Percentiles rank a stretch among this genome's conserved stretches.
Evolutionary conservation across 768 basidiomycete genomes (phyloP).

Genomic region (Trametes sanguinea): DNA sequence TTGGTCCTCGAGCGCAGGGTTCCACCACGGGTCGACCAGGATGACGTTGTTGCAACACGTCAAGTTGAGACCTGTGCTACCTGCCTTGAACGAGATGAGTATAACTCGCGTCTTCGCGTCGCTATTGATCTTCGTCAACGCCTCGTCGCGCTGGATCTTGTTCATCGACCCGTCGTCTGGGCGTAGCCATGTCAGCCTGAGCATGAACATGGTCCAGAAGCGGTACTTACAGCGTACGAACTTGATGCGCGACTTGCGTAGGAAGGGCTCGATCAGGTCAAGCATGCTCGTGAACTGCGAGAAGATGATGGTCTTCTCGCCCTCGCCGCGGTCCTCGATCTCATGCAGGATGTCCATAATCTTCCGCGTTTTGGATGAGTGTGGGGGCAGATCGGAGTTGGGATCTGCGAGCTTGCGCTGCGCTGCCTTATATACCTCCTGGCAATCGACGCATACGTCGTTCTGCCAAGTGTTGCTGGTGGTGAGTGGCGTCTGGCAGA

Average conservation of each 20-base stretch:
- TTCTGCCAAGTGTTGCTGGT: constrained; percentile 42
- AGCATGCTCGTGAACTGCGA: constrained; percentile 91
- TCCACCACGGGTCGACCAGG: constrained; percentile 94
- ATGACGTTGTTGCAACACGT: constrained; percentile 95
- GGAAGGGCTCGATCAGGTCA: constrained; percentile 83
- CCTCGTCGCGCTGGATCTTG: constrained; percentile 71
- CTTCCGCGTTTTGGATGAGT: constrained; percentile 87
- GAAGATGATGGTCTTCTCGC: constrained; percentile 95
- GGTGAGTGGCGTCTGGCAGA: constrained; percentile 57
- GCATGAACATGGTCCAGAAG: neutral
- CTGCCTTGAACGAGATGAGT: constrained; percentile 95
- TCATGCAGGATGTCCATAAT: constrained; percentile 69
- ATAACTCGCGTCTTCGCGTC: constrained; percentile 68
- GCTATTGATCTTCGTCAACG: constrained; percentile 71
- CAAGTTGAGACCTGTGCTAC: constrained; percentile 87
- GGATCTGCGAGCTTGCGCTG: constrained; percentile 38
- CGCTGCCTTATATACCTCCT: constrained; percentile 50
- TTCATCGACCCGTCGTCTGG: constrained; percentile 92
- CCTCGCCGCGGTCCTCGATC: constrained; percentile 57
- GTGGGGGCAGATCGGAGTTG: constrained; percentile 53
- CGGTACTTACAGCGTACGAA: constrained; percentile 81
- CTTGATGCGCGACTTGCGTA: constrained; percentile 63
- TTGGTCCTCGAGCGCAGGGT: constrained; percentile 90
- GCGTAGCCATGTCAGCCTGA: constrained; percentile 10
- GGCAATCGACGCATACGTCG: constrained; percentile 52